These are phyloP conservation scores for Pythium pyrilobum DNA, from an alignment of 352 stramenopile species.

Conservation along the genomic window DNA sequence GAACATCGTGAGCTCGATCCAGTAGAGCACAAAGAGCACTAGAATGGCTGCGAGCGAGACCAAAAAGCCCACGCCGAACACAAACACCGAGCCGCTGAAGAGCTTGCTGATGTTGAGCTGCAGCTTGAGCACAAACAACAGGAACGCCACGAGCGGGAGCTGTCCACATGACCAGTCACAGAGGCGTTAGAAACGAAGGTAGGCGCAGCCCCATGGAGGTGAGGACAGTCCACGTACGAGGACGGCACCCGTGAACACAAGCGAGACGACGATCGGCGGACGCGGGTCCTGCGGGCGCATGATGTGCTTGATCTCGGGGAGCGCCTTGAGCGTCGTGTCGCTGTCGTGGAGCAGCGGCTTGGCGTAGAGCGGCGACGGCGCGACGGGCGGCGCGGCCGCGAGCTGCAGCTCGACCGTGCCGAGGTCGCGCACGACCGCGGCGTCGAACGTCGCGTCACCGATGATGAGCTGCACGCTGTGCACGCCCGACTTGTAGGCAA, in stretches of 20 bases:
- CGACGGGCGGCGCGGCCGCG: conserved; percentile 43
- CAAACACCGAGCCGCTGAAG: conserved; percentile 54
- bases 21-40: conserved; percentile 81
- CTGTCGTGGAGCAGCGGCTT: conserved; percentile 84
- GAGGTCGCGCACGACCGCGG: conserved; percentile 63
- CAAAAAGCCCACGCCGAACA: conserved; percentile 71
- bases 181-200: not conserved
- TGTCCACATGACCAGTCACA: not conserved
- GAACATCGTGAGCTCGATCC: conserved; percentile 88
- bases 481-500: conserved; percentile 69
- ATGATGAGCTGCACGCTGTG: conserved; percentile 72
- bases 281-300: conserved; percentile 75
- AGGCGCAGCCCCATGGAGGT: not conserved
- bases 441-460: conserved; percentile 69
- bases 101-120: conserved; percentile 65
- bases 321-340: conserved; percentile 77
- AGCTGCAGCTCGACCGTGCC: conserved; percentile 69
- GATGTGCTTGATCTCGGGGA: conserved; percentile 85
- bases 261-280: conserved; percentile 56
- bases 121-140: conserved; percentile 56
- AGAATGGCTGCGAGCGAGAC: conserved; percentile 67
- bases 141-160: conserved; percentile 49
- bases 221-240: conserved; percentile 26
- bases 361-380: conserved; percentile 78
- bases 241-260: conserved; percentile 63